Conservation (phyloP, 2,329 filamentous ascomycete species). For the Tothia fuscella region DNA sequence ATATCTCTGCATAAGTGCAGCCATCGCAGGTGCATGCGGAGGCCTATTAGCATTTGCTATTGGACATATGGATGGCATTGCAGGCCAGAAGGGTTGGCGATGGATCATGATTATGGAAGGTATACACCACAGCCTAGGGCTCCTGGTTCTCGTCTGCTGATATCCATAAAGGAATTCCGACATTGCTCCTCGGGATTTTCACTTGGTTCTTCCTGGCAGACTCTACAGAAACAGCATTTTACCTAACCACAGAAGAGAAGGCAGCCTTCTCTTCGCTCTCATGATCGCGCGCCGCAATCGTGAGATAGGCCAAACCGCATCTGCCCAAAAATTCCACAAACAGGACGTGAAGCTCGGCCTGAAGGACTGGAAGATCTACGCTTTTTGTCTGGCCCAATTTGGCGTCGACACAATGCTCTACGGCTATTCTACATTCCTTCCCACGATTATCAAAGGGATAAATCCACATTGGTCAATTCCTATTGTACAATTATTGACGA, state of each 20-base stretch:
- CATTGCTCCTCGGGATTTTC: conserved; percentile 42
- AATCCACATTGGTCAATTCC: conserved; percentile 48
- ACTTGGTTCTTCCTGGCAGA: conserved; percentile 52
- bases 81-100: conserved; percentile 55
- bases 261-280: too few species aligned
- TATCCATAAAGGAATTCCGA: conserved; percentile 15
- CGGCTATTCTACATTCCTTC: conserved; percentile 65
- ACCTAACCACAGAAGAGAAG: conserved; percentile 47
- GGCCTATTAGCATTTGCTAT: conserved; percentile 64
- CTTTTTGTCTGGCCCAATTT: conserved; percentile 58
- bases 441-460: conserved; percentile 63
- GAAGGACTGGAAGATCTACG: conserved; percentile 64
- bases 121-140: conserved; percentile 25
- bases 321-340: conserved; percentile 44
- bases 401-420: conserved; percentile 68
- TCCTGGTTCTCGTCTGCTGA: not conserved
- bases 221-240: conserved; percentile 51
- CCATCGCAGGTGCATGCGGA: conserved; percentile 59
- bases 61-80: conserved; percentile 56
- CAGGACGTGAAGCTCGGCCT: conserved; percentile 55
- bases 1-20: conserved; percentile 60
- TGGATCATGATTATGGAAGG: conserved; percentile 58
- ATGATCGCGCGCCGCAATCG: conserved; percentile 38
- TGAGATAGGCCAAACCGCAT: conserved; percentile 36
- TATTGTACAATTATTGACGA: conserved; percentile 62